Conservation (phyloP, 345 rosid species). For the Salix arbutifolia region DNA sequence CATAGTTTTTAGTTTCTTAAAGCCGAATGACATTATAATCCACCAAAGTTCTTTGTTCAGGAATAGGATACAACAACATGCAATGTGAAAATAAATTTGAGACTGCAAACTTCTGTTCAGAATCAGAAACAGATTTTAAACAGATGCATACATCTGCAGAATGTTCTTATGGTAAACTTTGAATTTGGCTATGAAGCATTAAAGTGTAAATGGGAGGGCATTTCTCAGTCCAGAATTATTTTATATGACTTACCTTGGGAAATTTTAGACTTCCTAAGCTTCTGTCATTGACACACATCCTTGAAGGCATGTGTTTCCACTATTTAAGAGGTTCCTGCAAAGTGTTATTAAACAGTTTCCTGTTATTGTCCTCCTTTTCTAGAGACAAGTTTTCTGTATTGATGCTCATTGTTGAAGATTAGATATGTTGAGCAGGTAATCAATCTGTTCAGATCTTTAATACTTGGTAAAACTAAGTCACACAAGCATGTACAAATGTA, state of each 20-base stretch:
- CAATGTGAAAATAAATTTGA: not conserved
- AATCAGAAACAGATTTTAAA: not conserved
- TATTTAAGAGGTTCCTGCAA: not conserved
- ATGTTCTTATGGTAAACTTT: conserved; percentile 1
- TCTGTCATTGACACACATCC: not conserved
- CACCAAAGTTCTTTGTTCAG: not conserved
- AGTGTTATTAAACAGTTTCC: not conserved
- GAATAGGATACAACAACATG: not conserved
- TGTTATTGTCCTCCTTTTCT: not conserved
- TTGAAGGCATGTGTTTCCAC: not conserved
- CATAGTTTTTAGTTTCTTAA: not conserved
- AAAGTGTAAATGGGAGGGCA: not conserved
- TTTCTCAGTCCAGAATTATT: not conserved
- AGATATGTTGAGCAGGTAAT: not conserved
- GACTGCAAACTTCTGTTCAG: not conserved
- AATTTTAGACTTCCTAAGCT: not conserved
- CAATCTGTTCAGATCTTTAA: not conserved
- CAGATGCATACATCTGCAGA: not conserved
- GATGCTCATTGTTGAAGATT: not conserved
- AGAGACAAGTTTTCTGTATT: not conserved
- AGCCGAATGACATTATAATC: not conserved
- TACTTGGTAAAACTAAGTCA: not conserved
- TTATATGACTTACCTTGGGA: not conserved
- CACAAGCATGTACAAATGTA: not conserved
- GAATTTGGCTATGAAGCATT: not conserved